A percentile compares a stretch with the other conserved stretches of the same genome.
phyloP scores from a whole-genome alignment of 2,329 filamentous ascomycete species.

The Didymella lethalis region DNA sequence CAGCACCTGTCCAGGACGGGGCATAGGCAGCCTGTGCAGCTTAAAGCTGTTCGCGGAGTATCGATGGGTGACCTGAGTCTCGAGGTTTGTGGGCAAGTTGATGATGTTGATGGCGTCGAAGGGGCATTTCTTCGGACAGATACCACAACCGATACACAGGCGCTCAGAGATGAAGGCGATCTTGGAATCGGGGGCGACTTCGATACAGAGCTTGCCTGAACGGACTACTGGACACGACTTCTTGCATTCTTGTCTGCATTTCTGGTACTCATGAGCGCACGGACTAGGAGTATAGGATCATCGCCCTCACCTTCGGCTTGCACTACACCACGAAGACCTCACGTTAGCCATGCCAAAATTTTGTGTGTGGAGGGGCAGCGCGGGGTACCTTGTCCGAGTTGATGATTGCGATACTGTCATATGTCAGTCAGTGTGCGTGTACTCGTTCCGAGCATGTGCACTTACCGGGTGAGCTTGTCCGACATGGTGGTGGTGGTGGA shows the following conservation, averaged over 20 bases:
- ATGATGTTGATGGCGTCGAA: conserved; percentile 99
- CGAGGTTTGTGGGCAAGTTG: conserved; percentile 99
- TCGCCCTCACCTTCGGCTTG: conserved; percentile 77
- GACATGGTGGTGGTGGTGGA: conserved; percentile 66
- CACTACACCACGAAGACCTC: conserved; percentile 67
- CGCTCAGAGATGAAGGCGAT: conserved; percentile 98
- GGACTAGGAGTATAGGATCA: conserved; percentile 29
- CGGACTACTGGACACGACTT: conserved; percentile 98
- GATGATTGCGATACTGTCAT: conserved; percentile 87
- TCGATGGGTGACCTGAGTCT: conserved; percentile 96
- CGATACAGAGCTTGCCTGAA: conserved; percentile 96
- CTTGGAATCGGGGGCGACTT: conserved; percentile 86
- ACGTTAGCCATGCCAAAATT: conserved; percentile 45
- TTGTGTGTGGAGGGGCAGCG: conserved; percentile 52
- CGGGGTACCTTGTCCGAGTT: conserved; percentile 89
- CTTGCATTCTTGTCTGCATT: conserved; percentile 99
- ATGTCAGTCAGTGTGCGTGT: conserved; percentile 27
- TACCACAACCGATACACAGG: conserved; percentile 97
- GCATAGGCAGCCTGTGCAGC: conserved; percentile 94
- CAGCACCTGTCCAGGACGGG: conserved; percentile 91
- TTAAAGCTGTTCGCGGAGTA: conserved; percentile 99
- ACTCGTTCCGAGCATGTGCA: not conserved
- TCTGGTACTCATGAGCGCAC: conserved; percentile 62
- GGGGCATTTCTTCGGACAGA: conserved; percentile 99
- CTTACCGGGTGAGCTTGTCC: conserved; percentile 94